phyloP scores from a whole-genome alignment of 2,329 filamentous ascomycete genomes.

The Ceratocystis lukuohia region DNA sequence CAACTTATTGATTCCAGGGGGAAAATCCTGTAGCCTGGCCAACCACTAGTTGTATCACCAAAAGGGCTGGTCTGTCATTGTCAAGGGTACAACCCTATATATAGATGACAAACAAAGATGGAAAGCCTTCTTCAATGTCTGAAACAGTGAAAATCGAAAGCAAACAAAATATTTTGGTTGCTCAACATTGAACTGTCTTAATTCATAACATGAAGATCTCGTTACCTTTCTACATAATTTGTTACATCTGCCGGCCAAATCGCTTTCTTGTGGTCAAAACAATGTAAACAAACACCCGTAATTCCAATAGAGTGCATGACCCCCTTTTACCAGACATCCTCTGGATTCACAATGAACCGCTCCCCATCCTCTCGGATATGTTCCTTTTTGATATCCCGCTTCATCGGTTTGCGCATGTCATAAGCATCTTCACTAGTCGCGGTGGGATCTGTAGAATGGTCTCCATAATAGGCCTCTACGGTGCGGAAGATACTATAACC shows the following conservation, averaged over 20 bases:
- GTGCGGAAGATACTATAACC: conserved; percentile 84
- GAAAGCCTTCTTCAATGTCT: too few relatives aligned
- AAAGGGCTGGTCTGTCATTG: neutral
- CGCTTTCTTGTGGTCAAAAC: too few relatives aligned
- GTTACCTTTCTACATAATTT: neutral
- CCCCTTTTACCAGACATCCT: conserved; percentile 63
- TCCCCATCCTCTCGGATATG: conserved; percentile 74
- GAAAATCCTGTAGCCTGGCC: conserved; percentile 10
- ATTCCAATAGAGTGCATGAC: neutral
- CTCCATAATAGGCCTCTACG: conserved; percentile 85
- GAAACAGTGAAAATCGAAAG: too few relatives aligned
- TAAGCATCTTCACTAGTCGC: conserved; percentile 70
- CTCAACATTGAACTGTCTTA: too few relatives aligned
- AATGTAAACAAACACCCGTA: too few relatives aligned
- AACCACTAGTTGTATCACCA: neutral
- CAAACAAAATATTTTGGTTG: too few relatives aligned
- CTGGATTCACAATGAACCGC: conserved; percentile 60
- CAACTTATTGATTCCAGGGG: conserved; percentile 3
- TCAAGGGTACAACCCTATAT: neutral
- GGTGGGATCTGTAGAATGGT: conserved; percentile 55
- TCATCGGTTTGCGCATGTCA: conserved; percentile 90
- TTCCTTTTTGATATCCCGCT: conserved; percentile 59
- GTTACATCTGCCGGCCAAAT: neutral
- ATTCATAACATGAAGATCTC: neutral
- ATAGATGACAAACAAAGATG: neutral